A percentile compares a stretch with the other conserved stretches of the same genome.
These are phyloP conservation scores for Penicillium janthinellum DNA, from an alignment of 2,329 filamentous ascomycete genomes.

Conservation along the genomic window DNA sequence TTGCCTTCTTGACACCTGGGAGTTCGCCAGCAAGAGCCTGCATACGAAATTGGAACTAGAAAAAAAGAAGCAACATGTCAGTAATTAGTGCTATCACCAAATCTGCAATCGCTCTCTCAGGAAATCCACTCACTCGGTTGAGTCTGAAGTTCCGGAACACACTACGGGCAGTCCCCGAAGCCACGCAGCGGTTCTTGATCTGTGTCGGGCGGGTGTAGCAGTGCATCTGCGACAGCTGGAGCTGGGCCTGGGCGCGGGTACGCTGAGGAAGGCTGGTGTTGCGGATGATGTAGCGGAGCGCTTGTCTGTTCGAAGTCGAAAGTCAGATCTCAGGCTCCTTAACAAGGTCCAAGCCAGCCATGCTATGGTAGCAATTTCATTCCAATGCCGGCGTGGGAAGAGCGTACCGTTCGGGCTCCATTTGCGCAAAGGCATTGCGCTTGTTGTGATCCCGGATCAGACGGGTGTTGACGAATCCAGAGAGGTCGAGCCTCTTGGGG, in stretches of 20 bases:
- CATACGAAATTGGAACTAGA: slow-evolving; percentile 87
- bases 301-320: slow-evolving; percentile 65
- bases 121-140: slow-evolving; percentile 70
- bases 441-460: slow-evolving; percentile 95
- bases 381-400: neutral
- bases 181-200: slow-evolving; percentile 89
- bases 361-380: no score
- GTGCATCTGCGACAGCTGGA: slow-evolving; percentile 94
- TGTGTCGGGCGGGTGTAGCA: slow-evolving; percentile 91
- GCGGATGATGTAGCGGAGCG: slow-evolving; percentile 86
- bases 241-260: slow-evolving; percentile 85
- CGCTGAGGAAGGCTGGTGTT: slow-evolving; percentile 84
- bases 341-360: no score
- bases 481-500: slow-evolving; percentile 85
- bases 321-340: neutral
- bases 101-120: neutral
- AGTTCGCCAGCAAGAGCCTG: slow-evolving; percentile 82
- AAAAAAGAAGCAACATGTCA: slow-evolving; percentile 22
- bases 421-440: slow-evolving; percentile 84
- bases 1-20: slow-evolving; percentile 93
- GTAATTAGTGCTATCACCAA: neutral
- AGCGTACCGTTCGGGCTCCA: slow-evolving; percentile 81
- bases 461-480: slow-evolving; percentile 82
- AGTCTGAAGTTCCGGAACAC: slow-evolving; percentile 92
- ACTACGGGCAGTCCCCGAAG: slow-evolving; percentile 87